Percentiles rank a stretch among this genome's conserved stretches.
phyloP scores from a whole-genome alignment of 73 alveolate species.

The Tetrahymena borealis region DNA sequence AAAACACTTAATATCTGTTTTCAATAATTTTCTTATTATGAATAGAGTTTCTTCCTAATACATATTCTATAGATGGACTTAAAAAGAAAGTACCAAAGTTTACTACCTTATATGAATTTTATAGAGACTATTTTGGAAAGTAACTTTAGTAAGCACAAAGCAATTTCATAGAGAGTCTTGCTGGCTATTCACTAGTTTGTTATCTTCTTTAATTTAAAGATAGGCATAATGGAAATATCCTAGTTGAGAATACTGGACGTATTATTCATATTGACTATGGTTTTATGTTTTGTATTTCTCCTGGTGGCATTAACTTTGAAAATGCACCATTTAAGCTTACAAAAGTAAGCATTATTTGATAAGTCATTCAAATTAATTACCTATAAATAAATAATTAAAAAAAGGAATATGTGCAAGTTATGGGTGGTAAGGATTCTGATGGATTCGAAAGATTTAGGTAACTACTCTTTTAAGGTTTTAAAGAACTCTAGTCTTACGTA shows the following conservation, averaged over 20 bases:
- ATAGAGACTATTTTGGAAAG: slow-evolving; percentile 54
- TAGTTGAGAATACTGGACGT: slow-evolving; percentile 93
- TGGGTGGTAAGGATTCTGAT: slow-evolving; percentile 36
- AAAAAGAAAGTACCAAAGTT: slow-evolving; percentile 66
- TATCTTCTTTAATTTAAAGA: slow-evolving; percentile 91
- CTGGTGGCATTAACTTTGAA: slow-evolving; percentile 94
- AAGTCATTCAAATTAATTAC: neutral
- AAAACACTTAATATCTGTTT: neutral
- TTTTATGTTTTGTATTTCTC: slow-evolving; percentile 88
- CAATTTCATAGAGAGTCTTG: slow-evolving; percentile 21
- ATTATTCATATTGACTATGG: slow-evolving; percentile 98
- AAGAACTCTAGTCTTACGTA: slow-evolving; percentile 4
- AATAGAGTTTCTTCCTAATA: slow-evolving; percentile 69
- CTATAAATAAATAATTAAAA: neutral
- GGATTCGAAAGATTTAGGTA: slow-evolving; percentile 14
- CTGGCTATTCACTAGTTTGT: slow-evolving; percentile 66
- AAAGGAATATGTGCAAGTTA: slow-evolving; percentile 22
- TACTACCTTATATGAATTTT: slow-evolving; percentile 64
- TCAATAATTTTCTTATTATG: neutral
- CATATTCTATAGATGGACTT: slow-evolving; percentile 71
- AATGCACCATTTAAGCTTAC: slow-evolving; percentile 95
- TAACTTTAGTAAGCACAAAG: slow-evolving; percentile 21
- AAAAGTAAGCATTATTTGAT: slow-evolving; percentile 22
- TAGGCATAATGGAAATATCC: slow-evolving; percentile 97
- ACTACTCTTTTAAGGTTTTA: slow-evolving; percentile 22